Base-by-base conservation (phyloP, 2,329 filamentous ascomycete species). In the Talaromyces sp. region DNA sequence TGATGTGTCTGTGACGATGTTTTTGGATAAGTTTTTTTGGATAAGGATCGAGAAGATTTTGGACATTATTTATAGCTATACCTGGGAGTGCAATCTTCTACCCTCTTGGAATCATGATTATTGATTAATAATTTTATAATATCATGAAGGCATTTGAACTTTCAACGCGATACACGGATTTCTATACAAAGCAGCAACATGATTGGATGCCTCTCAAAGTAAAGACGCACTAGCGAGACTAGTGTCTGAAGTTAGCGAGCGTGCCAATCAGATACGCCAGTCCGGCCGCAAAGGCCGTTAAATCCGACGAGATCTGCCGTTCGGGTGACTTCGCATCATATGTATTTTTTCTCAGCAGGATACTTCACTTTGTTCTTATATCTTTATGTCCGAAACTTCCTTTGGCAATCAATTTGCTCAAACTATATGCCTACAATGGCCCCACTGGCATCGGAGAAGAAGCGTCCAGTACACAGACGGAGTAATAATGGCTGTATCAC, bases 121-220 rank as follows among this genome's bases (percentile, higher is more conserved):
- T 19, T 54, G 51, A 54, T 54, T n/a, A n/a, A n/a, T n/a, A n/a
- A n/a, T n/a, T n/a, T 54, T 54, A n/a, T 54, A 54, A 54, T 54
- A 19, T 6, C 27, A 19, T 54, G 29, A 54, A 54, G 51, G 1
- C 27, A 17, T 54, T 34, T 3, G 2, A 51, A n/a, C n/a, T n/a
- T n/a, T n/a, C n/a, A n/a, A 36, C 3, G 3, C 13, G 13, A 29
- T 29, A 19, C 19, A 54, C n/a, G 19, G 17, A 54, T 54, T 17
- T 54, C 27, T 34, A 54, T 54, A 31, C 27, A 53, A 54, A 17
- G 3, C 27, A 4, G 29, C 27, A 31, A 31, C 27, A 34, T 54
- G 27, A 54, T 54, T 54, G 51, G 51, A 34, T 17, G 11, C 3
- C 17, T 31, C 11, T 3, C 27, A 29, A 34, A 27, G 6, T 31